Conservation (phyloP, 2,329 filamentous ascomycete genomes). For the Diaporthe helianthi region DNA sequence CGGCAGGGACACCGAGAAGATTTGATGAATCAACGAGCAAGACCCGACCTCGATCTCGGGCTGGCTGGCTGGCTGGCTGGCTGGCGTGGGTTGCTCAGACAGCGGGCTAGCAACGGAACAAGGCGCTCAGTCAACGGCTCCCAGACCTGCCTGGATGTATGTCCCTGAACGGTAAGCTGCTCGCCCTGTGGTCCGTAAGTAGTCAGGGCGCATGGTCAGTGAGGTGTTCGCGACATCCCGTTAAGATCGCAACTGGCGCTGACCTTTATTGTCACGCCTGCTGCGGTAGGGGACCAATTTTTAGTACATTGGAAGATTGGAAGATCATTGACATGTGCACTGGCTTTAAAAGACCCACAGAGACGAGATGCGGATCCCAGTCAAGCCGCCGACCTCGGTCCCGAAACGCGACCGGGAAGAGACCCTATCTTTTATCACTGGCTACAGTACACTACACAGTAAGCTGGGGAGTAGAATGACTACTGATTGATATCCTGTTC, state of each 20-base stretch:
- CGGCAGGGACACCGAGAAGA: background rate
- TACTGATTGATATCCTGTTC: too few relatives aligned
- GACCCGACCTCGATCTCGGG: background rate
- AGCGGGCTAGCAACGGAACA: slow-evolving; percentile 1
- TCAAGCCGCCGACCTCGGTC: slow-evolving; percentile 21
- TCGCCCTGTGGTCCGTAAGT: too few relatives aligned
- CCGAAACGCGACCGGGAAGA: slow-evolving; percentile 18
- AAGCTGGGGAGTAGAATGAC: too few relatives aligned
- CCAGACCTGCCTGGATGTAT: background rate
- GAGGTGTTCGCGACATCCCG: background rate
- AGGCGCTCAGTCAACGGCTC: background rate
- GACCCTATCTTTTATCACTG: slow-evolving; percentile 5
- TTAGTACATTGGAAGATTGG: too few relatives aligned
- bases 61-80: too few relatives aligned
- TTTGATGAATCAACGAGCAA: slow-evolving; percentile 7
- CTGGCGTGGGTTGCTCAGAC: slow-evolving; percentile 14
- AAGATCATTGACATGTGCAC: too few relatives aligned
- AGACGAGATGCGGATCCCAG: background rate
- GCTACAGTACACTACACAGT: background rate
- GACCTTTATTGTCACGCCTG: background rate
- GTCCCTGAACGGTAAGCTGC: background rate
- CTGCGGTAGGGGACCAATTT: slow-evolving; percentile 1
- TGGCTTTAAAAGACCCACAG: background rate
- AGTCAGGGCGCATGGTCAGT: background rate
- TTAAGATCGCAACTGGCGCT: background rate